Evolutionary conservation across 495 filamentous ascomycete species (phyloP), one percentile per base, ranked within the genome.

Genomic region (Aspergillus diversus): DNA sequence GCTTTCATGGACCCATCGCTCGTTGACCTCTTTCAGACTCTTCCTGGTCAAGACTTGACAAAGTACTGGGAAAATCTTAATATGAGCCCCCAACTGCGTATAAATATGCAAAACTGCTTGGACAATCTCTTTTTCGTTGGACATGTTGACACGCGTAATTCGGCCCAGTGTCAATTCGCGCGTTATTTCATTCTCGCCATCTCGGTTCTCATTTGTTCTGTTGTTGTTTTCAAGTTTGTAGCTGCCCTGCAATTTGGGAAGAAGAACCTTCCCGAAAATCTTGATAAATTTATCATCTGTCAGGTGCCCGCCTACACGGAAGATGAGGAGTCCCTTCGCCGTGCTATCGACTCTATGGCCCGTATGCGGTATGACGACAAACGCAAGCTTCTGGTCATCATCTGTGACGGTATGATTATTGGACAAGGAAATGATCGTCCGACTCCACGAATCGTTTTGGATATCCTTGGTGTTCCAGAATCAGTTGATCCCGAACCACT

Each of bases 361-460:
- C 86, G 93, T 63, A 97, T 99, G 93, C 84, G 86, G 58, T 99
- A 99, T 73, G 95, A 99, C 69, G 93, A 99, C 77, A 98, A 98
- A 78, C 90, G 95, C 66, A 99, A 99, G 78, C 83, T 99, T 11
- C 80, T 99, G 52, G 88, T 97, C 61, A 84, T 99, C 52, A 83
- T 99, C 61, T 99, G 95, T 69, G 95, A 99, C 71, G 95, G 95
- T 79, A 98, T 99, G 94, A 98, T 99, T 77, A 94, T 99, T 64
- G 95, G 95, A 63, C 93, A 97, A 78, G 95, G 95, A 66, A 99
- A 99, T 74, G 95, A 99, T 71, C 86, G 90, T 54, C 92, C 96
- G 8, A 99, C 95, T 9, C 95, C 95, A 7, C 85, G 93, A 57
- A 99, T 99, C 65, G 96, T 98, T 37, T 84, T 99, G 56, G 95